A percentile compares a stretch with the other conserved stretches of the same genome.
Evolutionary conservation across 352 stramenopile species (phyloP).

Genomic region (Phytopythium helicoides): DNA sequence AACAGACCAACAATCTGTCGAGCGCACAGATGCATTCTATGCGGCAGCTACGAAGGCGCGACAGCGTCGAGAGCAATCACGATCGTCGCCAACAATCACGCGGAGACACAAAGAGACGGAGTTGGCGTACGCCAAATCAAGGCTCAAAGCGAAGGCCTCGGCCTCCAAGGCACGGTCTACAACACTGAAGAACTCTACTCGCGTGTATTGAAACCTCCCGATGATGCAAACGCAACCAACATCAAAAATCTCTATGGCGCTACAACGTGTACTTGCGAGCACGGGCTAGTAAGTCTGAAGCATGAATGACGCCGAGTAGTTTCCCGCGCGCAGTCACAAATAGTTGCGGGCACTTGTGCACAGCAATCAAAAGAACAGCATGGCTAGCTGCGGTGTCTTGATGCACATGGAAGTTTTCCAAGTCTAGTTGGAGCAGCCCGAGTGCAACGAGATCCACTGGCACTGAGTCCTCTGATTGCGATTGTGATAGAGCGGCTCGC

Average conservation of each 20-base stretch:
- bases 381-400: conserved; percentile 65
- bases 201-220: background rate
- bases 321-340: conserved; percentile 74
- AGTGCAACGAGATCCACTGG: conserved; percentile 58
- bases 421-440: conserved; percentile 59
- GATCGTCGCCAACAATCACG: background rate
- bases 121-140: background rate
- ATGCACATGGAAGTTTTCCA: conserved; percentile 67
- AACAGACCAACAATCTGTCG: conserved; percentile 26
- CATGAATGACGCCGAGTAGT: conserved; percentile 71
- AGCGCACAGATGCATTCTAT: conserved; percentile 58
- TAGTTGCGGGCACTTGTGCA: conserved; percentile 72
- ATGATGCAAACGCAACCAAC: background rate
- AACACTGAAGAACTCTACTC: background rate
- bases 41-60: conserved; percentile 65
- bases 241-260: background rate
- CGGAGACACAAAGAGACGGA: background rate
- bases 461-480: conserved; percentile 20
- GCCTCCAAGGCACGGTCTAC: background rate
- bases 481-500: conserved; percentile 26
- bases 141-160: background rate
- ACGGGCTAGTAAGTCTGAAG: conserved; percentile 58
- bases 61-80: conserved; percentile 12
- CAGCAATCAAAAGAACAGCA: conserved; percentile 75
- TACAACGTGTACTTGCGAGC: conserved; percentile 60